Conservation (phyloP, 352 stramenopile species). For the Phytopythium vexans region DNA sequence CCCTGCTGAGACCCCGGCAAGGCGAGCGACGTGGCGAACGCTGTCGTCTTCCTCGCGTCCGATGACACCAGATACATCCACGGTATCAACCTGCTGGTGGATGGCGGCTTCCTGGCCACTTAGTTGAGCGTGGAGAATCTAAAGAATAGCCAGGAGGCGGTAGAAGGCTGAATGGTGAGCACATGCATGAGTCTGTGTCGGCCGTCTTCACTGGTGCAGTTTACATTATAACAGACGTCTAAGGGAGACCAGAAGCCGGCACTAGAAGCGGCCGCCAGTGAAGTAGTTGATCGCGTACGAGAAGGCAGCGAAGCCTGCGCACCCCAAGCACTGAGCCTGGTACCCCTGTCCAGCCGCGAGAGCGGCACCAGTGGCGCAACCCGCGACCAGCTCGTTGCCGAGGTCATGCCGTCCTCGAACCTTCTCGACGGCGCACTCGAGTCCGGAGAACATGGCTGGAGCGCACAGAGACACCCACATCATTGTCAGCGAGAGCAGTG, state of each 20-base stretch:
- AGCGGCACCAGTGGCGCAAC: constrained; percentile 94
- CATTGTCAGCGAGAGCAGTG: not conserved
- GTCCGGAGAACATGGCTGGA: constrained; percentile 92
- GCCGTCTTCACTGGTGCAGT: no score
- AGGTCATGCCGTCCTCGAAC: constrained; percentile 93
- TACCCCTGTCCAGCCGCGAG: constrained; percentile 92
- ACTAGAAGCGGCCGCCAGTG: constrained; percentile 75
- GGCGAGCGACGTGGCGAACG: constrained; percentile 61
- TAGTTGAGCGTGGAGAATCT: constrained; percentile 8
- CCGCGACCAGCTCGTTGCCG: constrained; percentile 91
- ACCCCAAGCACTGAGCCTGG: constrained; percentile 92
- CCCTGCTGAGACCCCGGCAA: constrained; percentile 51
- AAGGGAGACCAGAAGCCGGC: not conserved
- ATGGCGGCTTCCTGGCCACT: constrained; percentile 53
- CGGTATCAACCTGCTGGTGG: constrained; percentile 58
- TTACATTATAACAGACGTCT: no score
- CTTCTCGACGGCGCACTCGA: constrained; percentile 95
- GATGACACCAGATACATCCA: constrained; percentile 65
- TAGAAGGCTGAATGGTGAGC: no score
- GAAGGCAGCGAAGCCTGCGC: constrained; percentile 91
- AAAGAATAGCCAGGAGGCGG: not conserved
- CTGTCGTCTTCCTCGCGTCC: constrained; percentile 63
- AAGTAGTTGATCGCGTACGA: constrained; percentile 89
- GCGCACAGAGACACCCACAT: not conserved
- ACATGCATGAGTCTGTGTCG: no score